These are phyloP conservation scores for Magnaporthiopsis incrustans DNA, from an alignment of 2,329 filamentous ascomycete genomes.

Conservation along the genomic window DNA sequence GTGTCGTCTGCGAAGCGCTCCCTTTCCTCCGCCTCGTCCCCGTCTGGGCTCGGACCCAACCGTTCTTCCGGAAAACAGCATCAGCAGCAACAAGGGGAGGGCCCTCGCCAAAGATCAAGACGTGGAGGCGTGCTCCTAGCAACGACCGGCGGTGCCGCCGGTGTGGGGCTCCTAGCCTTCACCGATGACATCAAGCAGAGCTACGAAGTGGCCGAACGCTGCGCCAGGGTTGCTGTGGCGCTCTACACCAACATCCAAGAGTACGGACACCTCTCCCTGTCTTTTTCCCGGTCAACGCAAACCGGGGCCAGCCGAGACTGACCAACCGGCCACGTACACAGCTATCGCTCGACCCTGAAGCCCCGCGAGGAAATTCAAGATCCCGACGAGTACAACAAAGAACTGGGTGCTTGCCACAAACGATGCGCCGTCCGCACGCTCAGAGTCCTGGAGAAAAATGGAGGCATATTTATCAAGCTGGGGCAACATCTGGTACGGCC, in stretches of 20 bases:
- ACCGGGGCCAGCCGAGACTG: neutral
- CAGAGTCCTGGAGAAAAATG: slow-evolving; percentile 84
- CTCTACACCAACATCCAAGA: slow-evolving; percentile 82
- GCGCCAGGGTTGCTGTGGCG: slow-evolving; percentile 67
- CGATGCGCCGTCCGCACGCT: slow-evolving; percentile 86
- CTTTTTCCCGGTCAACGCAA: too few species aligned
- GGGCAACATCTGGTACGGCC: slow-evolving; percentile 73
- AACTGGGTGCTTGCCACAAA: slow-evolving; percentile 79
- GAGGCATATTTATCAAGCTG: slow-evolving; percentile 96
- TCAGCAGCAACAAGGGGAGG: slow-evolving; percentile 10
- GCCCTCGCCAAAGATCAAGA: slow-evolving; percentile 11
- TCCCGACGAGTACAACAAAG: slow-evolving; percentile 53
- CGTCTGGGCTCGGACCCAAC: neutral
- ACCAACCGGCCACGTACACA: slow-evolving; percentile 26
- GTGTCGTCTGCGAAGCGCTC: neutral
- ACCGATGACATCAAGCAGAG: slow-evolving; percentile 66
- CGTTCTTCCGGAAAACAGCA: neutral
- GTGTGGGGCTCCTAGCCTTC: slow-evolving; percentile 38
- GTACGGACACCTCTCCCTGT: slow-evolving; percentile 33
- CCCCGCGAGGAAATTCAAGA: slow-evolving; percentile 53
- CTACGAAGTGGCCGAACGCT: slow-evolving; percentile 68
- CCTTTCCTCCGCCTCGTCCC: neutral
- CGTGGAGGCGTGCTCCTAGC: slow-evolving; percentile 35
- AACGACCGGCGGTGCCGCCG: slow-evolving; percentile 41
- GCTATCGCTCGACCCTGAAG: slow-evolving; percentile 82